These are phyloP conservation scores for Fraxinus sp. DNA, from an alignment of 305 asterid species.

Conservation along the genomic window DNA sequence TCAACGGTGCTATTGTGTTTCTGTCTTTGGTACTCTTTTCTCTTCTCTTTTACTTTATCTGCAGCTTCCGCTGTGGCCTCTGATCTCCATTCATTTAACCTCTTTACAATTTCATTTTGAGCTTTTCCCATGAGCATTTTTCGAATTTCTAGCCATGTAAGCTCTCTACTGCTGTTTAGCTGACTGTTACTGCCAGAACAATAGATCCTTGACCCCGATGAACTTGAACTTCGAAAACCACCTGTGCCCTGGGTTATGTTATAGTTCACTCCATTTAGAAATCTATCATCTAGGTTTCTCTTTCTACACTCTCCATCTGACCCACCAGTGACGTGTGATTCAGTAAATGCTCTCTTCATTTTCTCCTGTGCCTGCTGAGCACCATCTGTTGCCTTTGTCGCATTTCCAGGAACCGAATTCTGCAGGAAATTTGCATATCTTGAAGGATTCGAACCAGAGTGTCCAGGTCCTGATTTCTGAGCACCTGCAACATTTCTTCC, in stretches of 20 bases:
- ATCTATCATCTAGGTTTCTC: constrained; percentile 40
- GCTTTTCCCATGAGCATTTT: constrained; percentile 53
- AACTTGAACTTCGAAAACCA: constrained; percentile 20
- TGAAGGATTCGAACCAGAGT: constrained; percentile 26
- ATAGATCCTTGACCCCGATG: constrained; percentile 27
- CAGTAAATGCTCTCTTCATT: constrained; percentile 52
- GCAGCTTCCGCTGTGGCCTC: constrained; percentile 27
- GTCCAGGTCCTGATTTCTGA: constrained; percentile 39
- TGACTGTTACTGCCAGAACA: constrained; percentile 33
- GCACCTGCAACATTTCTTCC: constrained; percentile 44
- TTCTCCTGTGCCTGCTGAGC: constrained; percentile 62
- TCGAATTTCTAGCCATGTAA: constrained; percentile 39
- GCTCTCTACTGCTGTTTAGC: constrained; percentile 43
- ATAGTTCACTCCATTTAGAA: constrained; percentile 31
- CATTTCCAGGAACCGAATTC: constrained; percentile 38
- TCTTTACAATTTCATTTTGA: constrained; percentile 40
- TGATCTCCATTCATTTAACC: constrained; percentile 38
- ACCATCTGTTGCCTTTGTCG: constrained; percentile 56
- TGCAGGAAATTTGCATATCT: constrained; percentile 31
- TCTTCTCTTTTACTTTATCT: constrained; percentile 26
- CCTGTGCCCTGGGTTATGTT: constrained; percentile 22
- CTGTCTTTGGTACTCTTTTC: constrained; percentile 36
- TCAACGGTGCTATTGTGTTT: constrained; percentile 21
- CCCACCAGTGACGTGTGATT: constrained; percentile 35
- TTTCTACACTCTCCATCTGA: constrained; percentile 37